Evolutionary conservation across 2,329 filamentous ascomycete genomes (phyloP), one percentile per base, ranked within the genome.

Genomic region (Ophiostoma piceae): DNA sequence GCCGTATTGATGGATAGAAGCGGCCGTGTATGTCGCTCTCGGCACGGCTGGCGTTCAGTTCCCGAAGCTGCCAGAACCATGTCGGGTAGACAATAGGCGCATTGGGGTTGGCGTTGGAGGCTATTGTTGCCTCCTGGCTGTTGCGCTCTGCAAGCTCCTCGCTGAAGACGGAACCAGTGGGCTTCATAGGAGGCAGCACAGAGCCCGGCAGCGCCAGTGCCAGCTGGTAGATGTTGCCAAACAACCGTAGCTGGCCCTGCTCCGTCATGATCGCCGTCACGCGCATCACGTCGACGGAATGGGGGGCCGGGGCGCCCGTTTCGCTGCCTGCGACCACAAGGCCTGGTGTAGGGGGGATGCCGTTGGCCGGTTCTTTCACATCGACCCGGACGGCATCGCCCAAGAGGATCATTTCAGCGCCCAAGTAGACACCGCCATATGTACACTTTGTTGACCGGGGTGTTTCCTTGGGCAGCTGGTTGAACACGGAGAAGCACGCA

Each of bases 291-390:
- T 74, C 72, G 9, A 74, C 72, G 26, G 71, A 29, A 47, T 16
- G 43, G 3, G 12, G 16, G 1, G 8, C 2, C 9, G 62, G 62
- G 7, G 19, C 5, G 19, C 35, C 62, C 0, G 19, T 8, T 14
- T 65, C 60, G 14, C 8, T 32, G 35, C 60, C 29, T 8, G 57
- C 89, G 1, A n/a, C 4, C n/a, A 35, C 7, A 5, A 51, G 41
- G 37, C 39, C 22, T 43, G 47, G 37, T 87, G 71, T 92, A 93
- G 70, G 93, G 86, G 70, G 93, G 86, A 75, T 94, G 89, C 22
- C 22, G 37, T 39, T 29, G 35, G 51, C 22, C 35, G 35, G 14
- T 12, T 51, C 66, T 29, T 66, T 68, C 12, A n/a, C 71, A 16
- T 74, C 74, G 41, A 78, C 76, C 57, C 78, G 77, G 29, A 80